Conservation (phyloP, 2,329 filamentous ascomycete species). For the Coniella lustricola region DNA sequence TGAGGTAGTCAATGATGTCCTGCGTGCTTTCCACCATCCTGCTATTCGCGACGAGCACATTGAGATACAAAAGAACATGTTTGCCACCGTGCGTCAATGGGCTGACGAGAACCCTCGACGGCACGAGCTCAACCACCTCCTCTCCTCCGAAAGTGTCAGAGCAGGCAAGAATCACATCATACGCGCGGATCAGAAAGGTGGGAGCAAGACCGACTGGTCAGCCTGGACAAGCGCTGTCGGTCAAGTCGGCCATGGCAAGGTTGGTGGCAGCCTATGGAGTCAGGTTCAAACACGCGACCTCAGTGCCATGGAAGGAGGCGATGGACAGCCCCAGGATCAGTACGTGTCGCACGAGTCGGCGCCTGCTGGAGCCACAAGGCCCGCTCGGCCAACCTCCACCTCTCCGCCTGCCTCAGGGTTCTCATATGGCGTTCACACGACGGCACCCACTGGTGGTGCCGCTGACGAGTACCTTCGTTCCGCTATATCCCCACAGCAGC, state of each 20-base stretch:
- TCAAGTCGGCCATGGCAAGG: constrained; percentile 45
- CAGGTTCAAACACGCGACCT: constrained; percentile 55
- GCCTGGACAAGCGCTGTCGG: constrained; percentile 29
- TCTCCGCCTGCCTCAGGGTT: constrained; percentile 4
- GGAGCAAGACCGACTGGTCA: constrained; percentile 28
- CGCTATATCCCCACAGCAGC: constrained; percentile 14
- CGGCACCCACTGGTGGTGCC: constrained; percentile 6
- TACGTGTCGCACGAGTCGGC: constrained; percentile 18
- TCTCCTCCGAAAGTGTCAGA: constrained; percentile 78
- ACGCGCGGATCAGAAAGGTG: constrained; percentile 24
- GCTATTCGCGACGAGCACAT: constrained; percentile 66
- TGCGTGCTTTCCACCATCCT: constrained; percentile 85
- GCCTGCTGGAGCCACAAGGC: constrained; percentile 14
- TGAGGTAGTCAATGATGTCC: constrained; percentile 74
- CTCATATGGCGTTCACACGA: neutral
- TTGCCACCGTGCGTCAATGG: constrained; percentile 76
- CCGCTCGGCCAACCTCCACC: constrained; percentile 18
- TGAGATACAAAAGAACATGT: constrained; percentile 86
- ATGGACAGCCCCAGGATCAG: constrained; percentile 26
- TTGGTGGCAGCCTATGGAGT: constrained; percentile 52
- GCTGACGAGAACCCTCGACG: constrained; percentile 61
- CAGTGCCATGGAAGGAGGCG: constrained; percentile 44
- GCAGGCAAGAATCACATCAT: constrained; percentile 72
- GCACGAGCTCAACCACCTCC: constrained; percentile 62
- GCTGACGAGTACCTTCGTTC: constrained; percentile 16